Base-by-base conservation (phyloP, 345 rosid species). In the Gossypium ekmanianum region DNA sequence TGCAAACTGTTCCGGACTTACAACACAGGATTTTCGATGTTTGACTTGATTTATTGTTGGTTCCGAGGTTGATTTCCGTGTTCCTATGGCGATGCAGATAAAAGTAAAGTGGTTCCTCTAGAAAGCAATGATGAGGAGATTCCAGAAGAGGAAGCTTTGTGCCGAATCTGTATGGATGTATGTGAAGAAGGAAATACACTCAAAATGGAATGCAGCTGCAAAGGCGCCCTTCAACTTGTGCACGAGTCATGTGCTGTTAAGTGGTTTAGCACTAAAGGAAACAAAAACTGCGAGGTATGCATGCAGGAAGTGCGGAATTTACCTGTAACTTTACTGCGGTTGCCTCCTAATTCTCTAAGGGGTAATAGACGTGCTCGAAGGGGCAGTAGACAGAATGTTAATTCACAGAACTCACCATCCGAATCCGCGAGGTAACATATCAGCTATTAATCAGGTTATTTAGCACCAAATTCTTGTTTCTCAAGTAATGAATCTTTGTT, bases 161-260 rank as follows among this genome's bases (percentile, higher is more conserved):
- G 98, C 83, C 85, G 97, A 86, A 94, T 94, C 71, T 94, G 97
- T 82, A 83, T 88, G 20, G 98, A 92, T 66, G 87, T 61, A 59
- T 94, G 97, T 52, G 85, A 91, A 69, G 98, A 92, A 84, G 91
- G 85, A 58, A 94, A 91, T 83, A 94, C 95, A 5, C 88, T 94
- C 74, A 94, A 94, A 87, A 90, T 90, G 98, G 98, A 92, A 81
- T 94, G 98, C 86, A 87, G 95, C 72, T 94, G 98, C 88, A 94
- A 90, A 84, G 98, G 98, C 22, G 97, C 79, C 65, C 97, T 94
- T 41, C 86, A 87, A 71, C 97, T 94, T 29, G 86, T 94, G 43
- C 98, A 94, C 39, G 91, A 92, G 80, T 94, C 84, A 18, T 94
- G 98, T 74, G 98, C 98, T 63, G 59, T 92, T 71, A 89, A 80